phyloP scores from a whole-genome alignment of 495 filamentous ascomycete species.

The Umbilicaria muhlenbergii region DNA sequence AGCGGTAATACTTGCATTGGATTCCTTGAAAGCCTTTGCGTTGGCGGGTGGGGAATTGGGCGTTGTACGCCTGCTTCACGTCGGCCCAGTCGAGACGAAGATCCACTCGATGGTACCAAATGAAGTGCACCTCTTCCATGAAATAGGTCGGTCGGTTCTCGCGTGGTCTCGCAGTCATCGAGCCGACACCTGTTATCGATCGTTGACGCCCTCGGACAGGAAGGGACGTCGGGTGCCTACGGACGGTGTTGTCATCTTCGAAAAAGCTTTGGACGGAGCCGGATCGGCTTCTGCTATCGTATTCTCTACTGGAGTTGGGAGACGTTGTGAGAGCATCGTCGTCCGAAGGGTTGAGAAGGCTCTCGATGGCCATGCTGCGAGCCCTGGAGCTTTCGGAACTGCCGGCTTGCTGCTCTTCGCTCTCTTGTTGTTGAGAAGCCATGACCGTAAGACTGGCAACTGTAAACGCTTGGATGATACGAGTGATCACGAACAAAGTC shows the following conservation, averaged over 20 bases:
- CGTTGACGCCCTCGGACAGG: constrained; percentile 20
- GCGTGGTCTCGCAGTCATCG: constrained; percentile 26
- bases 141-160: constrained; percentile 33
- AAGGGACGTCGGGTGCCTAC: no score
- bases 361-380: constrained; percentile 10
- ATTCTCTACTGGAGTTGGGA: background rate
- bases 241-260: background rate
- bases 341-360: constrained; percentile 9
- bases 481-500: no score
- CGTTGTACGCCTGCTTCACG: constrained; percentile 32
- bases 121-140: constrained; percentile 37
- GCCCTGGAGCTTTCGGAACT: background rate
- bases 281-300: background rate
- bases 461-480: no score
- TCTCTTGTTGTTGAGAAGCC: no score
- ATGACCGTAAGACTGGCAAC: no score
- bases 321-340: constrained; percentile 1
- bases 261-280: background rate
- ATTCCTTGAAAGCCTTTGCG: constrained; percentile 32
- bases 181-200: constrained; percentile 8
- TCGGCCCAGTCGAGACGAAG: constrained; percentile 36
- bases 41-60: constrained; percentile 26
- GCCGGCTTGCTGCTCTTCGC: no score
- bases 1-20: constrained; percentile 40
- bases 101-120: constrained; percentile 40